A percentile compares a stretch with the other conserved stretches of the same genome.
phyloP scores from a whole-genome alignment of 495 filamentous ascomycete genomes.

The Podospora tetraspora region DNA sequence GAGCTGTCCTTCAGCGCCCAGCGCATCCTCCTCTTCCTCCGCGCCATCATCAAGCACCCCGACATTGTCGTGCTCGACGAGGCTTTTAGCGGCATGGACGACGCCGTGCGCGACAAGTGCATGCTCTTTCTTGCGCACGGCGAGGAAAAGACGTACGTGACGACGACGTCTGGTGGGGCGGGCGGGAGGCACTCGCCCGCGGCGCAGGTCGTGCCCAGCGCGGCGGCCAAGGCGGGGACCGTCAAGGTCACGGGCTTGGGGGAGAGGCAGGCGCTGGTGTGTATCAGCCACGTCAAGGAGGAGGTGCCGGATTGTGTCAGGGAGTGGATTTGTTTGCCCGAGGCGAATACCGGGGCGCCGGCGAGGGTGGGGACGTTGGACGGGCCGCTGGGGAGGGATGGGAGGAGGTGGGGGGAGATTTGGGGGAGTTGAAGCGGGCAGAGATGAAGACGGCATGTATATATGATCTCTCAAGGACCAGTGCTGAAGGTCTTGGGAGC shows the following conservation, averaged over 20 bases:
- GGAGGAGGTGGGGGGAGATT: conserved; percentile 53
- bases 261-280: conserved; percentile 69
- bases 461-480: neutral
- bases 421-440: conserved; percentile 38
- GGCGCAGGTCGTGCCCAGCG: conserved; percentile 37
- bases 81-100: conserved; percentile 85
- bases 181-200: conserved; percentile 4
- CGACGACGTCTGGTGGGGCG: conserved; percentile 14
- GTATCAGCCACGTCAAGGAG: conserved; percentile 83
- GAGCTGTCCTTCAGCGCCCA: conserved; percentile 73
- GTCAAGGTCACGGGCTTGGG: conserved; percentile 51
- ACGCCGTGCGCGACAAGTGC: conserved; percentile 75
- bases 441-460: neutral
- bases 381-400: conserved; percentile 50
- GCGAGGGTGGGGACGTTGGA: conserved; percentile 54
- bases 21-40: conserved; percentile 76
- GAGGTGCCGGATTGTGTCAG: conserved; percentile 78
- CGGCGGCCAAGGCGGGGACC: conserved; percentile 31
- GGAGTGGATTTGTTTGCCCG: conserved; percentile 75
- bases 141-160: conserved; percentile 37
- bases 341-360: conserved; percentile 48
- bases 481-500: too few species aligned
- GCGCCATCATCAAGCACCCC: conserved; percentile 73
- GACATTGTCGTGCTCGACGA: conserved; percentile 92
- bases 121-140: conserved; percentile 67